These are phyloP conservation scores for Suhomyces taliae DNA, from an alignment of 1,139 yeast species.

Conservation along the genomic window DNA sequence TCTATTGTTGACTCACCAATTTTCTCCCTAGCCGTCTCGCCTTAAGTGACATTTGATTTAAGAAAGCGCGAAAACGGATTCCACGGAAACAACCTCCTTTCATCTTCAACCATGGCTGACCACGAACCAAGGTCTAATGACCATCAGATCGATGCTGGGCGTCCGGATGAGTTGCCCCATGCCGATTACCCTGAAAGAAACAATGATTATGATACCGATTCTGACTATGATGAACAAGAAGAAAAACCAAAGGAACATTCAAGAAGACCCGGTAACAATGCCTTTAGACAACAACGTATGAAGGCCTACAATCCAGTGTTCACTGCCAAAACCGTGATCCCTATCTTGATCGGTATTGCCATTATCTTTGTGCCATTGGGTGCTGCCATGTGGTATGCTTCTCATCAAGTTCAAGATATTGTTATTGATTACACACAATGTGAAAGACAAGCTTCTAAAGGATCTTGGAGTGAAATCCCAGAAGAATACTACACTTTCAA, in stretches of 20 bases:
- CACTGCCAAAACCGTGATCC: constrained; percentile 88
- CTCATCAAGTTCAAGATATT: constrained; percentile 74
- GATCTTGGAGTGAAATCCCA: constrained; percentile 63
- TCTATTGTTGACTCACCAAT: background rate
- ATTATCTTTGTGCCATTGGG: constrained; percentile 89
- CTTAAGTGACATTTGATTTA: background rate
- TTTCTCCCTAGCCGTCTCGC: background rate
- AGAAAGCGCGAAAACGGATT: background rate
- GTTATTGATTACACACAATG: constrained; percentile 83
- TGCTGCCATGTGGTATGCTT: constrained; percentile 83
- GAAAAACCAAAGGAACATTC: constrained; percentile 25
- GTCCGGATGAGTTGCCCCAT: background rate
- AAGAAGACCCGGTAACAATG: constrained; percentile 58
- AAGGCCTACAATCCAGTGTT: constrained; percentile 71
- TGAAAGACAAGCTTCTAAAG: constrained; percentile 53
- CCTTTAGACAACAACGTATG: constrained; percentile 65
- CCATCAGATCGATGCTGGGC: background rate
- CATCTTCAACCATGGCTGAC: constrained; percentile 6
- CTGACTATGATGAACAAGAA: constrained; percentile 8
- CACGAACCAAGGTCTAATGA: constrained; percentile 3
- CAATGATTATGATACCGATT: constrained; percentile 10
- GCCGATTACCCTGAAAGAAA: constrained; percentile 1
- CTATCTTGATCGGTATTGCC: constrained; percentile 72
- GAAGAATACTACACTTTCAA: constrained; percentile 50
- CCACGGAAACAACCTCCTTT: constrained; percentile 4